Evolutionary conservation across 1,139 yeast genomes (phyloP).

Genomic region (Hemisphaericaspora xylanilytica): DNA sequence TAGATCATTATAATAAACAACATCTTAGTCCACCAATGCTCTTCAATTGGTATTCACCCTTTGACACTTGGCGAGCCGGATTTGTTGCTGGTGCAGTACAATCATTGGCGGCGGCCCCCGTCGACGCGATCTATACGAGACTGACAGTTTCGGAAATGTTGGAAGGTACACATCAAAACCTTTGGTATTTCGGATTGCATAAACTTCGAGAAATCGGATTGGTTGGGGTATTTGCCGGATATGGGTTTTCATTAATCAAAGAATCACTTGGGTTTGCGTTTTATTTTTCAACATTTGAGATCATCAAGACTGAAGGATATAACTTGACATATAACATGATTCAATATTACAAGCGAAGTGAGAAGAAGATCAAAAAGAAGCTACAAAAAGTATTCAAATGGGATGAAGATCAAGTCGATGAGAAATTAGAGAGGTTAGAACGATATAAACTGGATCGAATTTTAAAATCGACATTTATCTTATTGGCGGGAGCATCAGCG

Average conservation of each 20-base stretch:
- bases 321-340: slow-evolving; percentile 57
- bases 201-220: slow-evolving; percentile 74
- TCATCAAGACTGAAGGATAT: slow-evolving; percentile 69
- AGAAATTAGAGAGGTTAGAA: slow-evolving; percentile 29
- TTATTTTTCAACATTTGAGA: slow-evolving; percentile 81
- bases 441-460: slow-evolving; percentile 46
- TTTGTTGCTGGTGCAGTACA: slow-evolving; percentile 83
- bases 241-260: slow-evolving; percentile 68
- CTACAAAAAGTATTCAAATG: slow-evolving; percentile 22
- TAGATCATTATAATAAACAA: slow-evolving; percentile 30
- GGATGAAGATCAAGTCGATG: slow-evolving; percentile 29
- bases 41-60: slow-evolving; percentile 26
- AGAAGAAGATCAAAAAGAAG: slow-evolving; percentile 21
- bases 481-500: slow-evolving; percentile 88
- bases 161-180: slow-evolving; percentile 62
- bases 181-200: slow-evolving; percentile 73
- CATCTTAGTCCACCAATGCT: slow-evolving; percentile 10
- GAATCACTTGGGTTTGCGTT: slow-evolving; percentile 86
- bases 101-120: slow-evolving; percentile 90
- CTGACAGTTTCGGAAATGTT: slow-evolving; percentile 73
- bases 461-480: slow-evolving; percentile 66
- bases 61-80: slow-evolving; percentile 77
- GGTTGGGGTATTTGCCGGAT: slow-evolving; percentile 88
- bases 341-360: slow-evolving; percentile 49
- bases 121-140: slow-evolving; percentile 86